Base-by-base conservation (phyloP, 2,329 filamentous ascomycete species). In the Fusarium incarnatum region DNA sequence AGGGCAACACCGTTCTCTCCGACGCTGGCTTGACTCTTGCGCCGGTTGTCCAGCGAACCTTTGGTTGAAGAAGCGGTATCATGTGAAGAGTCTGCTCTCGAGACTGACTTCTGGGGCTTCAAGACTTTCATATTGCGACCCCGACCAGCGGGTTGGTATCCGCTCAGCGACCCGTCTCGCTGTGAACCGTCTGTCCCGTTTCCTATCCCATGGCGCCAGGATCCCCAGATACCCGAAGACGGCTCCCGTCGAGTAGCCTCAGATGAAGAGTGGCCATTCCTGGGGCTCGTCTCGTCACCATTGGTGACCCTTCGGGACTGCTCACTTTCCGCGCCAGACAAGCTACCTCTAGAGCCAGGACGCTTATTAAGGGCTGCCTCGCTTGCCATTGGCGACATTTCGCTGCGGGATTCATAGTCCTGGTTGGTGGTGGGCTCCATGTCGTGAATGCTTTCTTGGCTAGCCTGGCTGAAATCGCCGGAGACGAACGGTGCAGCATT, bases 71-170 rank as follows among this genome's bases (percentile, higher is more conserved):
- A 75, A 6, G 84, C 76, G 7, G 85, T 81, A 67, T 91, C 89
- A 60, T 88, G 87, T 4, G 85, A 78, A 3, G 84, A 74, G 1
- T 85, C 85, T 0, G 85, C 84, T 62, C 83, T 83, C 1, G 90
- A 87, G 23, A 81, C 81, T 8, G 90, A 85, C 78, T 94, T 96
- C 59, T 86, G 87, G 2, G 95, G 90, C 76, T 94, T 94, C 55
- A 98, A 84, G 3, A 98, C 91, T 83, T 97, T 98, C 92, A 98
- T 98, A 53, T 89, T 90, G 52, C 92, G 88, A 18, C 83, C 81
- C 49, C 89, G 84, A 76, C 89, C 81, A 70, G 90, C 84, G 73
- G 90, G 91, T 77, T 93, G 91, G 76, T 94, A 93, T 27, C 90
- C 89, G 73, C 89, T 90, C 70, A 88, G 79, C 56, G 85, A 85